Evolutionary conservation across 2,329 filamentous ascomycete species (phyloP), one percentile per base, ranked within the genome.

Genomic region (Aspergillus aculeatinus): DNA sequence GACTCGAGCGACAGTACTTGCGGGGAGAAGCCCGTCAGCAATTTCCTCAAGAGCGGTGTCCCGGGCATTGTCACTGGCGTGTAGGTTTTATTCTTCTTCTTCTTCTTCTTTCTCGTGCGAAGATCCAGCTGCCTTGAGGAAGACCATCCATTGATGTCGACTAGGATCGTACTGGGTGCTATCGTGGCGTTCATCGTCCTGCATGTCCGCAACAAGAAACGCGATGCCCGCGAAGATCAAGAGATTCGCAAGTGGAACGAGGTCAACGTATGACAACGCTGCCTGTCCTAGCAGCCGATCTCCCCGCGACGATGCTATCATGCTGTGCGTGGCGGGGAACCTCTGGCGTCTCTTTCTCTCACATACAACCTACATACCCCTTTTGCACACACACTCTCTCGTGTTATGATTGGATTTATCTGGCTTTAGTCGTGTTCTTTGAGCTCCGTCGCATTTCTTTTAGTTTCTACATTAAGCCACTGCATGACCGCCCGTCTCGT

Each of bases 21-120:
- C 42, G 63, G 27, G 27, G 33, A 65, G 42, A 65, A 65, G 59
- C 63, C 63, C 6, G 55, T 58, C 42, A 64, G 59, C 33, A 63
- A 53, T 44, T 65, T 65, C 16, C 57, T 60, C n/a, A 65, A 64
- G 53, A 65, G 57, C 44, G 63, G 63, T 16, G 57, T 65, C 5
- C 63, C 63, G 23, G 63, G 52, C 31, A 65, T 65, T 49, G 61
- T 65, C 25, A 50, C 60, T 7, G 63, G 61, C 14, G 42, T 64
- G 63, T 65, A 59, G 12, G 63, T 65, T 12, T 11, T 19, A 5
- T 5, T 16, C 12, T 11, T 12, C 27, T 33, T 48, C 48, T 50
- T 44, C 35, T 19, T 11, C 39, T 29, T 35, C 39, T 19, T 16
- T 29, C 27, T 10, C 2, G 9, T 9, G 7, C 5, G 7, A 29